These are phyloP conservation scores for Schoenoplectus tabernaemontani DNA, from an alignment of 202 grass and related monocot genomes.

Conservation along the genomic window DNA sequence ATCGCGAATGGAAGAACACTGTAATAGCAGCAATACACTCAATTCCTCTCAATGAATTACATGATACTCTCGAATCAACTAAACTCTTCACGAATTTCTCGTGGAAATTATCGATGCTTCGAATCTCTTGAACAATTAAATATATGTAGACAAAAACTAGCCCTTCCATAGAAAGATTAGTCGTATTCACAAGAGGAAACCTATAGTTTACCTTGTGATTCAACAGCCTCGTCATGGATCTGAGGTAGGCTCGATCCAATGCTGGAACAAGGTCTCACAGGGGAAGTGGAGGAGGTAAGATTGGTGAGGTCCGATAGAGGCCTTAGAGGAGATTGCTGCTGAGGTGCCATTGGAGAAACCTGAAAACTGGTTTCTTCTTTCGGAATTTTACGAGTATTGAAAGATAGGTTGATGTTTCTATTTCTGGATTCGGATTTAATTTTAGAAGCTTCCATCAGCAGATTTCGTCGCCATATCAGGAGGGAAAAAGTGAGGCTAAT, in stretches of 20 bases:
- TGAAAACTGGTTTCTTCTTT: not conserved
- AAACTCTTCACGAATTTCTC: not conserved
- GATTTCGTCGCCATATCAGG: too few relatives aligned
- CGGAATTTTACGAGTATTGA: not conserved
- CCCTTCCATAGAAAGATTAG: not conserved
- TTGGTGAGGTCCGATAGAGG: conserved; percentile 1
- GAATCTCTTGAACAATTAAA: not conserved
- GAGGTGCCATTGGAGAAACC: not conserved
- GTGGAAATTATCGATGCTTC: not conserved
- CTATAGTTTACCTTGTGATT: not conserved
- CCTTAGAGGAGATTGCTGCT: not conserved
- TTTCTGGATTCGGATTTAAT: not conserved
- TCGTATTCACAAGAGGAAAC: not conserved
- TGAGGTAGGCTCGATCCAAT: conserved; percentile 3
- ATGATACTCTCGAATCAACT: not conserved
- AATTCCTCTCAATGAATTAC: not conserved
- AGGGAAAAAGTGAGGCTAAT: not conserved
- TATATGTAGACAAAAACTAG: not conserved
- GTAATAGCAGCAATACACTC: not conserved
- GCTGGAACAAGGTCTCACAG: not conserved
- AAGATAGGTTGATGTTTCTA: not conserved
- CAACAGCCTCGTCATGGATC: conserved; percentile 6
- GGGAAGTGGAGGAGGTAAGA: not conserved
- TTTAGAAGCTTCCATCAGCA: not conserved
- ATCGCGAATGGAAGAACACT: not conserved